Conservation (phyloP, 2,329 filamentous ascomycete genomes). For the Cordyceps pruinosa region DNA sequence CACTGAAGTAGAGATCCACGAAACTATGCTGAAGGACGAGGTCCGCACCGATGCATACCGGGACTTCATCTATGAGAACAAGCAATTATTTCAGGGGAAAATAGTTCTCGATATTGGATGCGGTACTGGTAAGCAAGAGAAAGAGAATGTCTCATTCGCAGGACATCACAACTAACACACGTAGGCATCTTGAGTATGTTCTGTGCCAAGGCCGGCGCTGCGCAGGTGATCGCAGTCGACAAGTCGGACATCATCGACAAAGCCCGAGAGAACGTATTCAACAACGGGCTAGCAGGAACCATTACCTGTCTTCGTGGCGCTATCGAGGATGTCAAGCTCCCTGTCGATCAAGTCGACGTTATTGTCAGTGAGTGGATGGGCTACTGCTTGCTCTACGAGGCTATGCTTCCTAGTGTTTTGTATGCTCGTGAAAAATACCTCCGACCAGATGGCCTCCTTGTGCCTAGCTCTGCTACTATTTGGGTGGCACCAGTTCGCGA, state of each 20-base stretch:
- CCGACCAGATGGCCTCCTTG: conserved; percentile 70
- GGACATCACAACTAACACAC: neutral
- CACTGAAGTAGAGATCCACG: conserved; percentile 71
- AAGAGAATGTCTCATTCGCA: neutral
- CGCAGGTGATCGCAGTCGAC: conserved; percentile 83
- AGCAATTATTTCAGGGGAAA: conserved; percentile 78
- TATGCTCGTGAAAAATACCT: conserved; percentile 85
- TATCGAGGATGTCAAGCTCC: conserved; percentile 78
- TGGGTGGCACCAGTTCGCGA: conserved; percentile 77
- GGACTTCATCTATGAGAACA: conserved; percentile 91
- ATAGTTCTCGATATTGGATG: conserved; percentile 88
- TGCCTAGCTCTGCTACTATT: conserved; percentile 78
- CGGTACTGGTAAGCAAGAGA: conserved; percentile 48
- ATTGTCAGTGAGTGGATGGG: conserved; percentile 99
- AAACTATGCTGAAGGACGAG: conserved; percentile 89
- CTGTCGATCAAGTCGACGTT: conserved; percentile 77
- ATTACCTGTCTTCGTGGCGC: conserved; percentile 79
- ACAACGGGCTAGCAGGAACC: conserved; percentile 65
- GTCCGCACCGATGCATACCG: conserved; percentile 87
- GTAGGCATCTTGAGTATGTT: conserved; percentile 86
- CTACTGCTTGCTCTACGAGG: conserved; percentile 87
- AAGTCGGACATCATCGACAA: conserved; percentile 86
- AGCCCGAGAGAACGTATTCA: conserved; percentile 75
- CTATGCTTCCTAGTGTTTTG: conserved; percentile 90
- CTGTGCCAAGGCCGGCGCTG: conserved; percentile 82